Evolutionary conservation across 345 rosid species (phyloP).

Genomic region (Chamaenerion angustifolium): DNA sequence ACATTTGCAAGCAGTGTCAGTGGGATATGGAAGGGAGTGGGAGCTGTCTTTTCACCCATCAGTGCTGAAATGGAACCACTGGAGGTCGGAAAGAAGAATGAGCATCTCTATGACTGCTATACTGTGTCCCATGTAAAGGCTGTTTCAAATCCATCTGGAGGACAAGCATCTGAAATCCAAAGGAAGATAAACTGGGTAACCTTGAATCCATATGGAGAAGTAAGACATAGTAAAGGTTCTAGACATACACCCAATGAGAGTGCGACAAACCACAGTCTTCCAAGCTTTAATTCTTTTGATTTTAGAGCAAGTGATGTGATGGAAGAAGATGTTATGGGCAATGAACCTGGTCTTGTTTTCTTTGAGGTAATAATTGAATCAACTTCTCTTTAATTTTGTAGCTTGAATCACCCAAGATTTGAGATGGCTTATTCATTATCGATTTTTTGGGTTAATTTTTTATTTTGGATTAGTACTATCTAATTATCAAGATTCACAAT

Average conservation of each 20-base stretch:
- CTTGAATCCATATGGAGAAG: constrained; percentile 75
- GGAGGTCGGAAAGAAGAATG: constrained; percentile 55
- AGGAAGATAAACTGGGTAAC: constrained; percentile 84
- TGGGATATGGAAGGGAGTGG: constrained; percentile 94
- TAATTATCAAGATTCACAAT: no score
- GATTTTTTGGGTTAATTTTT: no score
- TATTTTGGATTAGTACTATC: no score
- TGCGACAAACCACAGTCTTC: constrained; percentile 23
- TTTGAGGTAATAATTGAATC: constrained; percentile 50
- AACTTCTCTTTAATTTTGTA: not conserved
- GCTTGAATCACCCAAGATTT: no score
- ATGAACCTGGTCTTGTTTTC: constrained; percentile 67
- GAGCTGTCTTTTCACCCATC: constrained; percentile 78
- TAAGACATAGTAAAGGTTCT: constrained; percentile 11
- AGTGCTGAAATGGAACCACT: constrained; percentile 88
- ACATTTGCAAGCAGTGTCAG: constrained; percentile 87
- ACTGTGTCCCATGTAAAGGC: constrained; percentile 46
- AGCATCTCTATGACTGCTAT: constrained; percentile 65
- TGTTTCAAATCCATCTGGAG: constrained; percentile 23
- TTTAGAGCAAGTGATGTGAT: constrained; percentile 54
- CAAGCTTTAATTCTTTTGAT: constrained; percentile 52
- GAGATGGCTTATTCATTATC: not conserved
- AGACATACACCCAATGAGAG: constrained; percentile 5
- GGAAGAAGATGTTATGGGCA: constrained; percentile 81
- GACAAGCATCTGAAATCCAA: constrained; percentile 32